phyloP scores from a whole-genome alignment of 768 basidiomycete genomes.

The Hericium coralloides region DNA sequence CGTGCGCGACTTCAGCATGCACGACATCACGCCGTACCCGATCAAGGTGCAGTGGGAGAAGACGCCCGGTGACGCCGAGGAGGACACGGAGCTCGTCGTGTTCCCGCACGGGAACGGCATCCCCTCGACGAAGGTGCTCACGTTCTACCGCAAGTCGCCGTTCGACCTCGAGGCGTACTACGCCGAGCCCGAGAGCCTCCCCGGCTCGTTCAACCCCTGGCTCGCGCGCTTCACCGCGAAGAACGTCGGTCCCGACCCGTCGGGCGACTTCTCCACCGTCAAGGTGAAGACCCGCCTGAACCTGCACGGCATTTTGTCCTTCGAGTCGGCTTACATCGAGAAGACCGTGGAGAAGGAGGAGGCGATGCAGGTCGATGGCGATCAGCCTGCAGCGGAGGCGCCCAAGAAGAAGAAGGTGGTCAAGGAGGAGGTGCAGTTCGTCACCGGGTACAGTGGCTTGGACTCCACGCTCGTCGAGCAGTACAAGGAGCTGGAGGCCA shows the following conservation, averaged over 20 bases:
- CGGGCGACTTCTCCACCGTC: constrained; percentile 70
- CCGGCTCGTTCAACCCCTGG: constrained; percentile 79
- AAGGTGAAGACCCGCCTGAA: constrained; percentile 90
- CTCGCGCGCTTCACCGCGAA: constrained; percentile 77
- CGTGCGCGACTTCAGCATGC: constrained; percentile 87
- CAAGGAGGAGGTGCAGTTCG: constrained; percentile 75
- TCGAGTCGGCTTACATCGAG: constrained; percentile 82
- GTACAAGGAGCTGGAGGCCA: constrained; percentile 72
- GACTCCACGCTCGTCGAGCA: constrained; percentile 56
- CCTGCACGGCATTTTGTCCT: constrained; percentile 77
- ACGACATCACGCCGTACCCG: constrained; percentile 81
- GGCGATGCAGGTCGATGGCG: constrained; percentile 52
- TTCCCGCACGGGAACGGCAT: constrained; percentile 80
- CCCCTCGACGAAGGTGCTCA: constrained; percentile 92
- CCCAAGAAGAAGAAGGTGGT: constrained; percentile 84
- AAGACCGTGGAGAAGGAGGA: constrained; percentile 70
- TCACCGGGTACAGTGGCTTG: constrained; percentile 54
- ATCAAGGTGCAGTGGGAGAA: constrained; percentile 87
- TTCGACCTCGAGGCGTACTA: constrained; percentile 89
- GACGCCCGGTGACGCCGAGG: constrained; percentile 65
- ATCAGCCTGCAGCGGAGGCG: constrained; percentile 31
- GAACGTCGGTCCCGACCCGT: constrained; percentile 57
- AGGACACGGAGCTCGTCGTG: constrained; percentile 86
- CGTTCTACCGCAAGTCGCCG: constrained; percentile 82
- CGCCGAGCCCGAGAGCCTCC: constrained; percentile 60